phyloP scores from a whole-genome alignment of 768 basidiomycete genomes.

The Naganishia friedmannii region DNA sequence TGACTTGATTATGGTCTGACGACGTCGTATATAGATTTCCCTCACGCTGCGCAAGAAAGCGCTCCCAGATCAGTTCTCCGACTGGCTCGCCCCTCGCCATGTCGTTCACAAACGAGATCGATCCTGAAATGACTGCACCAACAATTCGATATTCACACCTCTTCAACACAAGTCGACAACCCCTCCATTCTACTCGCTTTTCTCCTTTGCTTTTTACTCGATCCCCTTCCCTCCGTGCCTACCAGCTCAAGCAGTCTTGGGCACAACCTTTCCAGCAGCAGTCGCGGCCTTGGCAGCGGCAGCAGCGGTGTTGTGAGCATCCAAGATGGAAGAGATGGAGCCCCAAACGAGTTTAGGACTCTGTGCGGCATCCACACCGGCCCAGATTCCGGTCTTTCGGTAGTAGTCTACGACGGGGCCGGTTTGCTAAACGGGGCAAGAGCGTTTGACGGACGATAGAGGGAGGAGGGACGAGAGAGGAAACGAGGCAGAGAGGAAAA shows the following conservation, averaged over 20 bases:
- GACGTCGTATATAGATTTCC: too few species aligned
- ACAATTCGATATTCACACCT: too few species aligned
- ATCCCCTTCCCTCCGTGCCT: background rate
- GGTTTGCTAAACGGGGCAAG: too few species aligned
- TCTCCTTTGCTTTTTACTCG: background rate
- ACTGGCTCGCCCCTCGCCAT: too few species aligned
- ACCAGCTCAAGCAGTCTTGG: slow-evolving; percentile 12
- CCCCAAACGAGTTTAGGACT: slow-evolving; percentile 84
- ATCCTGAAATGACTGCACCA: too few species aligned
- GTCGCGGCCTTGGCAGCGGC: background rate
- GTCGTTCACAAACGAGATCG: too few species aligned
- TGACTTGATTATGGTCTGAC: too few species aligned
- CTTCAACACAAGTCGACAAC: too few species aligned
- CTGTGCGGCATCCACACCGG: slow-evolving; percentile 88
- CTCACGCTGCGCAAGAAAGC: too few species aligned
- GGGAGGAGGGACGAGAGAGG: background rate
- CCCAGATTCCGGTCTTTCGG: slow-evolving; percentile 84
- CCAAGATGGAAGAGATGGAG: slow-evolving; percentile 35
- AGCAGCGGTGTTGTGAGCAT: background rate
- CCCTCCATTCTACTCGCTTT: background rate
- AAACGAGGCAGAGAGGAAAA: too few species aligned
- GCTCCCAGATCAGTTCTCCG: too few species aligned
- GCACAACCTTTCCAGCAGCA: background rate
- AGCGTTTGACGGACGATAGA: too few species aligned
- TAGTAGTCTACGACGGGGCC: slow-evolving; percentile 96